Base-by-base conservation (phyloP, 1,284 basidiomycete species). In the Fomes fomentarius region DNA sequence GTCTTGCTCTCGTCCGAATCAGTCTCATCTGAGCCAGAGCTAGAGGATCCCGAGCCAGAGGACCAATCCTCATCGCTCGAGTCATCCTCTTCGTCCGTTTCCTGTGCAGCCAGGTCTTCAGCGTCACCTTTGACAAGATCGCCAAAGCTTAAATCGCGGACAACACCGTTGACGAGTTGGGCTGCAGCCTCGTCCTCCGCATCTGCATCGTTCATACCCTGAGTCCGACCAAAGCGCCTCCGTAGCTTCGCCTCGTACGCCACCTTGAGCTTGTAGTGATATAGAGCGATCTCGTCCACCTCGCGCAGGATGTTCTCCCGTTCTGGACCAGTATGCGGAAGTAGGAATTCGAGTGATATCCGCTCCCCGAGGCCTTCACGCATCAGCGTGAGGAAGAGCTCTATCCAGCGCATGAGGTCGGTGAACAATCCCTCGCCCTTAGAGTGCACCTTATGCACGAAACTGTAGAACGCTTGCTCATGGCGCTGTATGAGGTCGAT, bases 401-500 rank as follows among this genome's bases (percentile, higher is more conserved):
- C 96, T 67, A 98, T 91, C 97, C 97, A 99, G 47, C 82, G 84
- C 93, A 98, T 98, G 56, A 99, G 84, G 53, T 82, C 85, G 66
- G 95, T 93, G 69, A 99, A 99, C 10, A 99, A 80, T 5, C 89
- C 91, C 64, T 96, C 91, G 38, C 97, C 97, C 71, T 98, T 98
- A 37, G 94, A 91, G 69, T 99, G 97, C 4, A 99, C 97, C 66
- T 98, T 97, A 80, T 99, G 94, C 22, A 99, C 96, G 70, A 99
- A 99, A 56, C 81, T 80, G 78, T 99, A 99, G 76, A 99, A 99
- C 0, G 93, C 75, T 66, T 95, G 93, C 68, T 99, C 94, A 72
- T 99, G 97, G 26, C 97, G 84, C 64, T 91, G 85, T 34, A 99
- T 91, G 21, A 99, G 85, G 69, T 96, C 87, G 62, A 98, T 94